Evolutionary conservation across 352 stramenopile genomes (phyloP), one percentile per base, ranked within the genome.

Genomic region (Phytophthora sansomeana): DNA sequence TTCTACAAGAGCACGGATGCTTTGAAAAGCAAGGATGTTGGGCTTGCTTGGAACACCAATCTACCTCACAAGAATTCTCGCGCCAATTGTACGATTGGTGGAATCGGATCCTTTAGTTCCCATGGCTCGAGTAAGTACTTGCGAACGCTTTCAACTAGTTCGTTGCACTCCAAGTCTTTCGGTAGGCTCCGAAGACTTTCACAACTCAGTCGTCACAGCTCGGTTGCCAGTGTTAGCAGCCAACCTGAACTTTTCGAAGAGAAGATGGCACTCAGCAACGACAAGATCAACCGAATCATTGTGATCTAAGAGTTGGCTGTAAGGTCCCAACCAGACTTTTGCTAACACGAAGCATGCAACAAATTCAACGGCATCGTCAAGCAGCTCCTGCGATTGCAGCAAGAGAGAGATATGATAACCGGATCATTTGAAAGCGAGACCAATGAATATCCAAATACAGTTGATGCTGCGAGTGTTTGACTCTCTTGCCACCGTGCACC

Each of bases 131-230:
- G 24, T n/a, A 57, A 72, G 35, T 28, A 49, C 4, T 29, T 32
- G 13, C 47, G 49, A 26, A 56, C 55, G 16, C 55, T 67, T 9
- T 49, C 49, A 7, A 47, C 52, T 48, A 28, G 41, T 46, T 33
- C 51, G 28, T 11, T 10, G 0, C 33, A 67, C 50, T 64, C 67
- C 4, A 56, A 17, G 4, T 72, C 67, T 16, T 50, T 55, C 16
- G 24, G 33, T 2, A 63, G 44, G 29, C 46, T 71, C 33, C 54
- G 52, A 16, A 39, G 36, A 26, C 47, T 65, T 5, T 65, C 65
- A 6, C 47, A 36, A 38, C 29, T 58, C 8, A 72, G 43, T 42
- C 60, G 53, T n/a, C 19, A 30, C 30, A 66, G 48, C 29, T 68
- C 51, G 6, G 42, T 21, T 13, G 38, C 60, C 10, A 57, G 17